Base-by-base conservation (phyloP, 2,329 filamentous ascomycete genomes). In the Diplodia sapinea region DNA sequence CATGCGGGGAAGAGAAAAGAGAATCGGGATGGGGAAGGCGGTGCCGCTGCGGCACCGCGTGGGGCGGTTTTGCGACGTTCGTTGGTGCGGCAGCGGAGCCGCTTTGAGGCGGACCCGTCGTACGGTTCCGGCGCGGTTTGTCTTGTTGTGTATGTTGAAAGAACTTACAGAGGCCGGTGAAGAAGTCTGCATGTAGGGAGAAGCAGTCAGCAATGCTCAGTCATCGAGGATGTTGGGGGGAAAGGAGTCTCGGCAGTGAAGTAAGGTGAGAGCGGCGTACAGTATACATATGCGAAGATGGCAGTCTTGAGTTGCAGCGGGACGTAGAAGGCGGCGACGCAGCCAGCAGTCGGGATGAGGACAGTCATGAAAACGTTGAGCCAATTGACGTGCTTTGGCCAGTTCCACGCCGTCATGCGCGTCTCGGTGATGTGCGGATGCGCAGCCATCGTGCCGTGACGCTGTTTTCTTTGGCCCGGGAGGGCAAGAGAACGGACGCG, bases 331-430 rank as follows among this genome's bases (percentile, higher is more conserved):
- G 93, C 86, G 12, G 59, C 86, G 73, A 95, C 80, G 76, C 90
- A 86, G 70, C 93, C 93, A 68, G 87, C 83, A 57, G 94, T 70
- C 51, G 94, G 93, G 55, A 96, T 86, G 72, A 90, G 84, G 71
- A 96, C 80, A 78, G 96, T 94, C 78, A 97, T 86, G 70, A 85
- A 86, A 70, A 92, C 89, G 80, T 96, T 97, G 72, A 97, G 86
- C 93, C 93, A 97, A 86, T 96, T 93, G 84, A 97, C 86, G 78
- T 97, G 93, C 82, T 94, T 90, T 82, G 93, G 89, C 91, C 92
- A 95, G 84, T 96, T 97, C 75, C 85, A 83, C 80, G 84, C 86
- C 69, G 92, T 96, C 73, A 96, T 89, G 68, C 91, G 90, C 70
- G 87, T 87, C 71, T 96, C 93, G 71, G 92, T 88, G 80, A 96